Evolutionary conservation across 257 asterid genomes (phyloP).

Genomic region (Jasminum sambac): DNA sequence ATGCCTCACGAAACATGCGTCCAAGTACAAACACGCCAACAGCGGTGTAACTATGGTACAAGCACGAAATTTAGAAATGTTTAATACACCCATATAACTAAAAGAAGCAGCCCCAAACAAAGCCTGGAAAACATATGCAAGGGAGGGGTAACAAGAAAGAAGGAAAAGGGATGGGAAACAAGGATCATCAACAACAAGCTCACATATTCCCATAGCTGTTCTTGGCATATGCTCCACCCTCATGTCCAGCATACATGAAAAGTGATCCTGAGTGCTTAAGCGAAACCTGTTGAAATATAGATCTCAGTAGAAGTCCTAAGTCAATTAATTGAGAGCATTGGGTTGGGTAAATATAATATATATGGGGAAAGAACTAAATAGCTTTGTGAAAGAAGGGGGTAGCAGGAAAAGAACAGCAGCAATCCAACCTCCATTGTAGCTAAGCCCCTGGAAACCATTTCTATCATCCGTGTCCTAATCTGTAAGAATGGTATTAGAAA

Average conservation of each 20-base stretch:
- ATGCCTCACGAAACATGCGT: conserved; percentile 78
- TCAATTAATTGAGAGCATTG: conserved; percentile 11
- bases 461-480: conserved; percentile 87
- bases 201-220: conserved; percentile 94
- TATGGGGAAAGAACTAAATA: conserved; percentile 6
- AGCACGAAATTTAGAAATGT: conserved; percentile 33
- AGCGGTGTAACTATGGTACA: conserved; percentile 75
- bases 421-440: conserved; percentile 84
- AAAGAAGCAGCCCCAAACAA: conserved; percentile 16
- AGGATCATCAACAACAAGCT: conserved; percentile 26
- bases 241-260: conserved; percentile 96
- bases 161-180: conserved; percentile 9
- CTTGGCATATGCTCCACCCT: conserved; percentile 98
- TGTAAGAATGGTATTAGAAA: conserved; percentile 34
- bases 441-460: conserved; percentile 82
- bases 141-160: conserved; percentile 8
- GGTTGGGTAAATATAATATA: conserved; percentile 2
- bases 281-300: conserved; percentile 63
- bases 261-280: conserved; percentile 99
- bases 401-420: conserved; percentile 16
- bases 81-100: conserved; percentile 23
- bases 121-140: background rate
- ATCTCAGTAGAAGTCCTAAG: conserved; percentile 16
- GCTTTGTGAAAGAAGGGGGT: conserved; percentile 10
- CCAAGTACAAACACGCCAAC: conserved; percentile 99